Percentiles rank a stretch among this genome's conserved stretches.
These are phyloP conservation scores for Achaetomiella virescens DNA, from an alignment of 495 filamentous ascomycete species.

Conservation along the genomic window DNA sequence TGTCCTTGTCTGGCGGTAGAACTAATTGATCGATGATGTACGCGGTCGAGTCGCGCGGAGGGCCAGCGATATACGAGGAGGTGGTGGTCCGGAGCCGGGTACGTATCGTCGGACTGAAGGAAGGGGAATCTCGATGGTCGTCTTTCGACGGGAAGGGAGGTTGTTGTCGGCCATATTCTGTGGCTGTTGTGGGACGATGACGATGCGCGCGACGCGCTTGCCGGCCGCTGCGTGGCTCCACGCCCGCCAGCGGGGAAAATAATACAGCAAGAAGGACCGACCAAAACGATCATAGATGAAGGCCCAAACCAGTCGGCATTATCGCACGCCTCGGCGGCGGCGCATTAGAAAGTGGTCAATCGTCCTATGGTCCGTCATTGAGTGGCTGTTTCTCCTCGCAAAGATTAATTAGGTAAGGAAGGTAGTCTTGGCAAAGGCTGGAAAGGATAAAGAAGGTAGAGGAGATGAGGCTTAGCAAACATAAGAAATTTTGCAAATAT, in stretches of 20 bases:
- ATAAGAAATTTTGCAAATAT: too few relatives aligned
- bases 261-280: background rate
- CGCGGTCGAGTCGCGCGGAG: slow-evolving; percentile 36
- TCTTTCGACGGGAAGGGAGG: slow-evolving; percentile 4
- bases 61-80: slow-evolving; percentile 32
- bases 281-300: background rate
- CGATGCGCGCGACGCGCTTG: background rate
- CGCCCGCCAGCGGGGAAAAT: background rate
- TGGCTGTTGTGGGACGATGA: background rate
- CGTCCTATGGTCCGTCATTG: too few relatives aligned
- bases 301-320: background rate
- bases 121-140: slow-evolving; percentile 33
- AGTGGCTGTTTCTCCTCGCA: too few relatives aligned
- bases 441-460: too few relatives aligned
- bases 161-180: slow-evolving; percentile 15
- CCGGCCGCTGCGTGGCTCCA: background rate
- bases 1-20: slow-evolving; percentile 24
- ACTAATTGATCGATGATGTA: slow-evolving; percentile 43
- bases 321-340: background rate
- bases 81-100: slow-evolving; percentile 34
- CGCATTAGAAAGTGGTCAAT: background rate
- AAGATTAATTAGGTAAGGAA: background rate
- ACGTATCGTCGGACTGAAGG: slow-evolving; percentile 29
- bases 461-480: too few relatives aligned
- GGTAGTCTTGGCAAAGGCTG: too few relatives aligned